Conservation (phyloP, 2,329 filamentous ascomycete species). For the Rhynchosporium graminicola region DNA sequence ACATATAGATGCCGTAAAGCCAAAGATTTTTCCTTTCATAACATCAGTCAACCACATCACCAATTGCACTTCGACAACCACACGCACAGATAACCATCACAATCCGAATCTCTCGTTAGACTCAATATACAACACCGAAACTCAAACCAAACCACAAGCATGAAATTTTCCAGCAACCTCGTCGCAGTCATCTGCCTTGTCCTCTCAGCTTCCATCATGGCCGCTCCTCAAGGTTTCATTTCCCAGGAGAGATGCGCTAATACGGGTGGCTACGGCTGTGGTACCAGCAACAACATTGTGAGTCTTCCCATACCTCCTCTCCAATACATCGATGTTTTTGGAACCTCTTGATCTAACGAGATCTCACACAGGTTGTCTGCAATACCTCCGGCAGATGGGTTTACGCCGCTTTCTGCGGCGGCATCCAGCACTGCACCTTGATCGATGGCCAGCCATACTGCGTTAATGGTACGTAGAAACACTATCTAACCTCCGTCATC, state of each 20-base stretch:
- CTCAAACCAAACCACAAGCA: not conserved
- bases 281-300: not conserved
- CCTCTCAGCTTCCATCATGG: not conserved
- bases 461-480: not conserved
- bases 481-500: not conserved
- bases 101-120: too few species aligned
- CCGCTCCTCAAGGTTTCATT: slow-evolving; percentile 5
- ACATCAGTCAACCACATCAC: too few species aligned
- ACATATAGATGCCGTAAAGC: too few species aligned
- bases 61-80: not conserved
- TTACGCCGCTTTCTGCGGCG: slow-evolving; percentile 1
- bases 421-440: slow-evolving; percentile 1
- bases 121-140: not conserved
- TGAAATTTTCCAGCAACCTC: slow-evolving; percentile 7
- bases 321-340: not conserved
- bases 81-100: not conserved
- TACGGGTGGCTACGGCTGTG: not conserved
- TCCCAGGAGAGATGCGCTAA: slow-evolving; percentile 6
- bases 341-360: not conserved
- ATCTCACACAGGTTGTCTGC: not conserved
- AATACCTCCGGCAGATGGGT: slow-evolving; percentile 7
- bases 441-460: slow-evolving; percentile 5
- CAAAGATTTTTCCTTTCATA: too few species aligned
- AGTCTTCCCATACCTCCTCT: not conserved
- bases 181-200: slow-evolving; percentile 7